phyloP scores from a whole-genome alignment of 768 basidiomycete species.

The Pleurotus pulmonarius region DNA sequence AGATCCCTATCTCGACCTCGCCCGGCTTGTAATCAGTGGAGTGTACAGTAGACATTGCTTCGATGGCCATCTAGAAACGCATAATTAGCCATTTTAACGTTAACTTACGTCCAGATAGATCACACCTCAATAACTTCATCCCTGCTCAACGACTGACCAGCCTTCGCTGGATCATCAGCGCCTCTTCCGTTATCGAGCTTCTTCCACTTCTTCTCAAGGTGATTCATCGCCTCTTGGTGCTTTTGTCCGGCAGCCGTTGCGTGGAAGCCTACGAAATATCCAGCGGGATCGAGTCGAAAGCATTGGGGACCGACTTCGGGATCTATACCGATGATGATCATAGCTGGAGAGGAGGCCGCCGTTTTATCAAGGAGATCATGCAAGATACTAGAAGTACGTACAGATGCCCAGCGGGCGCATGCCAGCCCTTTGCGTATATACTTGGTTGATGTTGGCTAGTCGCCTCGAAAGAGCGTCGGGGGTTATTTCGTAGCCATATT shows the following conservation, averaged over 20 bases:
- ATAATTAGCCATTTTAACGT: background rate
- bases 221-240: constrained; percentile 98
- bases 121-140: constrained; percentile 88
- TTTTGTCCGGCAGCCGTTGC: constrained; percentile 96
- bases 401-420: constrained; percentile 97
- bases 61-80: constrained; percentile 78
- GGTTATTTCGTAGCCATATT: constrained; percentile 97
- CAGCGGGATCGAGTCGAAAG: constrained; percentile 98
- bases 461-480: constrained; percentile 93
- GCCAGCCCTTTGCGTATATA: constrained; percentile 94
- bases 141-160: constrained; percentile 68
- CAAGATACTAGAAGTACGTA: constrained; percentile 31
- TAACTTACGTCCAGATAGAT: constrained; percentile 6
- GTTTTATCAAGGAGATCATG: background rate
- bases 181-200: constrained; percentile 78
- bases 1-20: constrained; percentile 95
- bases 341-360: constrained; percentile 48
- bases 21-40: constrained; percentile 94
- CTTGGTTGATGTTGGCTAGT: constrained; percentile 97
- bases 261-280: constrained; percentile 98
- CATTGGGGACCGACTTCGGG: constrained; percentile 90
- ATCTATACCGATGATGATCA: constrained; percentile 94
- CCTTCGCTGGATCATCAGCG: constrained; percentile 73
- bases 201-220: constrained; percentile 99
- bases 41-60: constrained; percentile 90